Conservation (phyloP, 1,284 basidiomycete genomes). For the Ganoderma boninense region DNA sequence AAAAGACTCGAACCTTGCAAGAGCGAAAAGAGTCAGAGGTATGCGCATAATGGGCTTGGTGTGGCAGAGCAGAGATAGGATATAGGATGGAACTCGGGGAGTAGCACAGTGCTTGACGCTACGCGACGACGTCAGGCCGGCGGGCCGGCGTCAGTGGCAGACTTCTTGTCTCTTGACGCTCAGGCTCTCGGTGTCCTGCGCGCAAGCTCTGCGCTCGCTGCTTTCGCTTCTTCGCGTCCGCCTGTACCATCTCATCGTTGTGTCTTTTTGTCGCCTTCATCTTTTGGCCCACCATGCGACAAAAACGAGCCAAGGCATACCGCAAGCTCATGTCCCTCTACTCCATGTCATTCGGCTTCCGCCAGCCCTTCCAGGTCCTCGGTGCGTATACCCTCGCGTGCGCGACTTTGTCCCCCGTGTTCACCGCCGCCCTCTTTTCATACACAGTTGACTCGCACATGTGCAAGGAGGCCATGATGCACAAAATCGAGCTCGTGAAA, state of each 20-base stretch:
- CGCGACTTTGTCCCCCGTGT: conserved; percentile 8
- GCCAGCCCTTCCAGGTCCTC: conserved; percentile 91
- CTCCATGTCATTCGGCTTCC: conserved; percentile 85
- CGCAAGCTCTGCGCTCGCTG: conserved; percentile 7
- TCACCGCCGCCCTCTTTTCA: background rate
- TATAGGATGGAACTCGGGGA: background rate
- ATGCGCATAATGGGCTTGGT: conserved; percentile 33
- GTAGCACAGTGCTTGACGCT: no score
- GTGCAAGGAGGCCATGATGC: conserved; percentile 72
- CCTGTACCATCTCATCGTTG: background rate
- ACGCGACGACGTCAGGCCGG: no score
- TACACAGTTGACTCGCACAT: conserved; percentile 85
- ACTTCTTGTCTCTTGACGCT: conserved; percentile 6
- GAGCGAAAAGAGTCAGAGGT: conserved; percentile 32
- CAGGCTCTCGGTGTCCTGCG: background rate
- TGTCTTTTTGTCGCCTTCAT: background rate
- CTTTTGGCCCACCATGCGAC: conserved; percentile 68
- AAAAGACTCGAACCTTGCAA: conserved; percentile 32
- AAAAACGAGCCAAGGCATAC: conserved; percentile 93
- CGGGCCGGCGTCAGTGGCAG: conserved; percentile 18
- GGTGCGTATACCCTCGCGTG: conserved; percentile 52
- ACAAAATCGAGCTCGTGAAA: conserved; percentile 79
- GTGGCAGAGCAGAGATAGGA: conserved; percentile 16
- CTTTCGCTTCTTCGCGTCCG: conserved; percentile 4
- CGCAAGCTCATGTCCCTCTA: conserved; percentile 93